phyloP scores from a whole-genome alignment of 2,329 filamentous ascomycete species.

The Zymoseptoria tritici region DNA sequence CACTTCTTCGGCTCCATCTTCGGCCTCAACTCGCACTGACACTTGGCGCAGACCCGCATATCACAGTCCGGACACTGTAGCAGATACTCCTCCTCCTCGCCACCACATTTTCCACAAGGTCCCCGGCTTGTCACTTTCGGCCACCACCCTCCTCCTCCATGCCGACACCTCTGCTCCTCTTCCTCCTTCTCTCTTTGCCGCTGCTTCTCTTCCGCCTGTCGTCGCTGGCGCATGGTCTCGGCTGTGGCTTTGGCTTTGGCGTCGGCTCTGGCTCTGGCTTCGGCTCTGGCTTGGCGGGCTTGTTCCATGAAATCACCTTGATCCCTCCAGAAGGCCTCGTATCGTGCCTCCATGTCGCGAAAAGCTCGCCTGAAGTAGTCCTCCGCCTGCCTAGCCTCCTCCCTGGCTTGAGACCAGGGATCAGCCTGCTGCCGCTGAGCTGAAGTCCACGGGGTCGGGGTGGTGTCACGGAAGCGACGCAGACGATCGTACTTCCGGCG shows the following conservation, averaged over 20 bases:
- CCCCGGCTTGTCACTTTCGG: neutral
- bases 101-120: neutral
- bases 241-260: neutral
- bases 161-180: neutral
- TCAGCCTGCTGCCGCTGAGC: neutral
- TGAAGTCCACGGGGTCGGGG: neutral
- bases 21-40: neutral
- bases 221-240: neutral
- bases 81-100: neutral
- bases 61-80: neutral
- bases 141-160: neutral
- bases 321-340: neutral
- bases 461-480: conserved; percentile 23
- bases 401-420: neutral
- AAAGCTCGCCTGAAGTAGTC: neutral
- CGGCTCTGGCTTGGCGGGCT: neutral
- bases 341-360: neutral
- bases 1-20: neutral
- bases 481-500: conserved; percentile 29
- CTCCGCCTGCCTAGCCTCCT: conserved; percentile 2
- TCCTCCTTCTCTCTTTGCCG: neutral
- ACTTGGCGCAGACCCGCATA: neutral
- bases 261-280: neutral
- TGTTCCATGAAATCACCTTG: neutral
- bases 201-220: neutral